A percentile compares a stretch with the other conserved stretches of the same genome.
These are phyloP conservation scores for Calonectria leucothoes DNA, from an alignment of 2,329 filamentous ascomycete genomes.

Conservation along the genomic window DNA sequence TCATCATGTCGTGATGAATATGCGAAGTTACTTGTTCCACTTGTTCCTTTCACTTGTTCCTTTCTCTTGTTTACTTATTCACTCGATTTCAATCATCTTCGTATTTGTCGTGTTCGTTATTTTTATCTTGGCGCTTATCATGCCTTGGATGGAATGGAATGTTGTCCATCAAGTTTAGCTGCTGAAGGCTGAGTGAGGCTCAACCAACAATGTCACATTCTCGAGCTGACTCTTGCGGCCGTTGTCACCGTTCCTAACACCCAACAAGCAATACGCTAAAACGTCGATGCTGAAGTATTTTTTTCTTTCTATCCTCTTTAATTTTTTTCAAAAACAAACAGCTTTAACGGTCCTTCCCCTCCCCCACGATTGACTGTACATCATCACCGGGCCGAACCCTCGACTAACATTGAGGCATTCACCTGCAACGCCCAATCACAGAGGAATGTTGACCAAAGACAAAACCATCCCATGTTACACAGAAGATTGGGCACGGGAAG, in stretches of 20 bases:
- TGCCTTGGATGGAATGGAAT: not conserved
- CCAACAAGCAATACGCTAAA: not conserved
- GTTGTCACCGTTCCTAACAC: not conserved
- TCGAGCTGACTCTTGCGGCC: not conserved
- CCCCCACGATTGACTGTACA: not conserved
- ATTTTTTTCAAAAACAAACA: not conserved
- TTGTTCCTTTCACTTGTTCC: too few relatives aligned
- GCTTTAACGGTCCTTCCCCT: not conserved
- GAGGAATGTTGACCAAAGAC: not conserved
- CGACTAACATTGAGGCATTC: not conserved
- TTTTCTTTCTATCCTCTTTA: too few relatives aligned
- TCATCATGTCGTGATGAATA: slow-evolving; percentile 10
- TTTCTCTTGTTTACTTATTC: too few relatives aligned
- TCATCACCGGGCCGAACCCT: not conserved
- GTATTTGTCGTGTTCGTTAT: too few relatives aligned
- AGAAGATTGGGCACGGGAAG: not conserved
- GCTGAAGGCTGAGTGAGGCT: not conserved
- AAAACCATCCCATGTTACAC: not conserved
- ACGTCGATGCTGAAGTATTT: not conserved
- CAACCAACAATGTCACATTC: not conserved
- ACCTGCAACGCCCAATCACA: not conserved
- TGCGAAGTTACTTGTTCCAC: too few relatives aligned
- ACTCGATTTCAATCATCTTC: too few relatives aligned
- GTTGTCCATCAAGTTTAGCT: not conserved
- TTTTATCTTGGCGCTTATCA: not conserved